Evolutionary conservation across 108 stramenopile species (phyloP), one percentile per base, ranked within the genome.

Genomic region (Cyclostephanos tholiformis): DNA sequence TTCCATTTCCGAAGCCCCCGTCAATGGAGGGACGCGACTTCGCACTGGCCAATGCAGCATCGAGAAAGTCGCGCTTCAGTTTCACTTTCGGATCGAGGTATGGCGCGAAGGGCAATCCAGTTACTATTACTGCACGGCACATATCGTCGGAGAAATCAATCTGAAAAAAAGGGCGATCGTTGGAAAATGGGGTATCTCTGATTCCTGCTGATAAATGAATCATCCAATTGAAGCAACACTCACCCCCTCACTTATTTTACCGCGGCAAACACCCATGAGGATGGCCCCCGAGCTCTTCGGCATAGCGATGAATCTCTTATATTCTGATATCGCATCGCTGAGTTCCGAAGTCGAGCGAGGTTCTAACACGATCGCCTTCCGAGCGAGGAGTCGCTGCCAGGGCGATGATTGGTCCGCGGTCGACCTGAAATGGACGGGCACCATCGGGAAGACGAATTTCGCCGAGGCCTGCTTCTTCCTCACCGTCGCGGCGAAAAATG

Each of bases 91-190:
- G 95, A 85, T 99, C 98, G 62, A 87, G 77, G 13, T 88, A 84
- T 4, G 98, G 98, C 10, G 98, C 92, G 80, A 96, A 98, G 20
- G 99, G 99, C 14, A 99, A 70, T 23, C 99, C 99, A 13, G 98
- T 98, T 25, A 99, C 90, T 29, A 99, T 77, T n/a, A 98, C 98
- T 11, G 91, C 87, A 23, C 98, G 91, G 35, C 97, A 97, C 84
- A 87, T 87, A 46, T 95, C 80, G 86, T 98, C 92, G 9, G 84
- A 73, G 80, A 99, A 99, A 74, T 99, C 98, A 73, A 96, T 93
- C 70, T 75, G 30, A 27, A 26, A 74, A 71, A 50, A 23, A 9
- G 27, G 65, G 29, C 19, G 35, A 23, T 36, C 14, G 25, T 23
- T 58, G 27, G 17, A 27, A 32, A 27, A 14, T 7, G 8, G 23